Evolutionary conservation across 208 protist genomes (phyloP), one percentile per base, ranked within the genome.

Genomic region (Leishmania mexicana): DNA sequence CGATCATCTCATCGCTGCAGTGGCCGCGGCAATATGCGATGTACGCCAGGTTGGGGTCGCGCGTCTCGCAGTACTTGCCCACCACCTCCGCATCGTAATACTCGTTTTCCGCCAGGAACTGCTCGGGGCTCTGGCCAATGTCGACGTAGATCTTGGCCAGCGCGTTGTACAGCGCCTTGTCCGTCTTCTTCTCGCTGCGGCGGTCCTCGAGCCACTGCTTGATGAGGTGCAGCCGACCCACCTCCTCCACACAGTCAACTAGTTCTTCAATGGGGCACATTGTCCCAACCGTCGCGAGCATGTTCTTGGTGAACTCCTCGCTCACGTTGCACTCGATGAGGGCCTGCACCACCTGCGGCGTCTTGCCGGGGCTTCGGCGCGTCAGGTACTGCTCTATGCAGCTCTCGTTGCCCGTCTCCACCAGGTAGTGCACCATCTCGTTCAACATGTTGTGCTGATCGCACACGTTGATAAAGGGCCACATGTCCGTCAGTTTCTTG

Each of bases 141-240:
- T 99, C 99, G n/a, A 99, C 98, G 93, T 99, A 99, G 79, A 99
- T 99, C 94, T 99, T 99, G 40, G 98, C 99, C 4, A 99, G 89
- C 5, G 99, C 99, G 84, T 99, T 99, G 95, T 99, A 98, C 11
- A 99, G 91, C 53, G 96, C 93, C 3, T 92, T 75, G 78, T 99
- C 99, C 80, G 96, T 97, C 85, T 95, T 98, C 79, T 98, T 99
- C 85, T 99, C 98, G 54, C 90, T 91, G 68, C 98, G 84, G 81
- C 98, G 96, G 42, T 90, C 91, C 92, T 99, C 99, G 64, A 99
- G 97, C 98, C 99, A 99, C n/a, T 96, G 93, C 75, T 98, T 94
- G 58, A 99, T 96, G 24, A 99, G 89, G 85, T 99, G 98, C 45
- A 99, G 89, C 65, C 99, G 98, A 70, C 95, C 97, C 31, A 85